Evolutionary conservation across 2,329 filamentous ascomycete genomes (phyloP).

Genomic region (Chrysosporium queenslandicum): DNA sequence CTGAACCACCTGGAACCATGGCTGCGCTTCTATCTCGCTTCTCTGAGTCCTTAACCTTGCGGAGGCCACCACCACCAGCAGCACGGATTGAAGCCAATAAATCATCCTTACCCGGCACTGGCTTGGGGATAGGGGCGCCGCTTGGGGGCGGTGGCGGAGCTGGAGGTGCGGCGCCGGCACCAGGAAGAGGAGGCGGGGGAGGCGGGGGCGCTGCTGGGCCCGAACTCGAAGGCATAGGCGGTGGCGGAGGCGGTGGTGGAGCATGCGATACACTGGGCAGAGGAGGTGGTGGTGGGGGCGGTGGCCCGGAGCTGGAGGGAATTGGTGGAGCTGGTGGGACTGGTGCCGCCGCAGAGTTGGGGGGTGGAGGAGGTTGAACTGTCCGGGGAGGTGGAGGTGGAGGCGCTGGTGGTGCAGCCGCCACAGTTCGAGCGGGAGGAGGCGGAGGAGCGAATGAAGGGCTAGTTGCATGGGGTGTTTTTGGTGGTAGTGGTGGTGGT

Average conservation of each 20-base stretch:
- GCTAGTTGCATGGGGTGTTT: constrained; percentile 41
- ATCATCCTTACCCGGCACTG: constrained; percentile 33
- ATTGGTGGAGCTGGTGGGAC: constrained; percentile 24
- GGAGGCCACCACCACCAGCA: constrained; percentile 45
- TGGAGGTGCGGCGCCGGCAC: constrained; percentile 32
- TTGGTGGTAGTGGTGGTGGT: constrained; percentile 36
- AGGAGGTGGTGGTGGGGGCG: constrained; percentile 35
- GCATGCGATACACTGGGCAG: constrained; percentile 28
- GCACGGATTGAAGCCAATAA: constrained; percentile 42
- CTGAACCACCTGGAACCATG: constrained; percentile 40
- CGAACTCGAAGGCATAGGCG: constrained; percentile 23
- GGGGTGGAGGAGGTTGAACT: constrained; percentile 22
- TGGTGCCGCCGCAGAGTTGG: constrained; percentile 23
- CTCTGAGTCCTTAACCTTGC: constrained; percentile 39
- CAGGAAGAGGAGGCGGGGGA: constrained; percentile 31
- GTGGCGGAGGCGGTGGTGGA: constrained; percentile 31
- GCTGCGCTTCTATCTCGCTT: constrained; percentile 41
- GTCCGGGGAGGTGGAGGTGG: constrained; percentile 27
- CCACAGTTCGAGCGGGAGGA: constrained; percentile 20
- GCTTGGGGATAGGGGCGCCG: constrained; percentile 32
- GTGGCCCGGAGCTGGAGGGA: constrained; percentile 26
- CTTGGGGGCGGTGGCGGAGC: constrained; percentile 40
- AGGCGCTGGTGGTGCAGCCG: constrained; percentile 23
- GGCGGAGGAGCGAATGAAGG: constrained; percentile 23
- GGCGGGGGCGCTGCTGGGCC: constrained; percentile 20